phyloP scores from a whole-genome alignment of 2,329 filamentous ascomycete species.

The Penicillium sp. region DNA sequence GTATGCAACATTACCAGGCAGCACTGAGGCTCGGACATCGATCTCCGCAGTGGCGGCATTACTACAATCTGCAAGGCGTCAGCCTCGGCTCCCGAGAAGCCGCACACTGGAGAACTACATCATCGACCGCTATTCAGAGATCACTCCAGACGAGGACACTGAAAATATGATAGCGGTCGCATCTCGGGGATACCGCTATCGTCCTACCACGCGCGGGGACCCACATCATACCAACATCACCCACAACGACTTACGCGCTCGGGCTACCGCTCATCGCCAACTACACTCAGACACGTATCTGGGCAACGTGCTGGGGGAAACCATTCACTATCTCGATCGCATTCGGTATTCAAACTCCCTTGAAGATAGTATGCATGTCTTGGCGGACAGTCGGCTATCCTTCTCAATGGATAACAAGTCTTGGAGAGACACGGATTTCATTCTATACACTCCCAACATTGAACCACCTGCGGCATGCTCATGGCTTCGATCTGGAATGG shows the following conservation, averaged over 20 bases:
- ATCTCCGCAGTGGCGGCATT: slow-evolving; percentile 40
- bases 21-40: slow-evolving; percentile 21
- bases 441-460: slow-evolving; percentile 55
- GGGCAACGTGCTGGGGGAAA: slow-evolving; percentile 52
- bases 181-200: slow-evolving; percentile 34
- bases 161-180: slow-evolving; percentile 20
- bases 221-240: slow-evolving; percentile 29
- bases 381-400: slow-evolving; percentile 53
- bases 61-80: slow-evolving; percentile 43
- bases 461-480: slow-evolving; percentile 56
- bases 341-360: slow-evolving; percentile 55
- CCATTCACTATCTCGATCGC: slow-evolving; percentile 61
- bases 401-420: slow-evolving; percentile 54
- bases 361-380: slow-evolving; percentile 56
- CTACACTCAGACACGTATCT: slow-evolving; percentile 37
- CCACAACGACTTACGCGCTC: slow-evolving; percentile 37
- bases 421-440: slow-evolving; percentile 56
- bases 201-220: slow-evolving; percentile 32
- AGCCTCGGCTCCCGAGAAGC: slow-evolving; percentile 40
- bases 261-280: slow-evolving; percentile 39
- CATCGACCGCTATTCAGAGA: slow-evolving; percentile 37
- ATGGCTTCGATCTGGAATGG: slow-evolving; percentile 61
- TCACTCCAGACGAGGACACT: slow-evolving; percentile 27
- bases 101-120: slow-evolving; percentile 44
- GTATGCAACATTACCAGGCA: slow-evolving; percentile 11